Percentiles rank a stretch among this genome's conserved stretches.
phyloP scores from a whole-genome alignment of 75 land plant species.

The Cupressus sempervirens region DNA sequence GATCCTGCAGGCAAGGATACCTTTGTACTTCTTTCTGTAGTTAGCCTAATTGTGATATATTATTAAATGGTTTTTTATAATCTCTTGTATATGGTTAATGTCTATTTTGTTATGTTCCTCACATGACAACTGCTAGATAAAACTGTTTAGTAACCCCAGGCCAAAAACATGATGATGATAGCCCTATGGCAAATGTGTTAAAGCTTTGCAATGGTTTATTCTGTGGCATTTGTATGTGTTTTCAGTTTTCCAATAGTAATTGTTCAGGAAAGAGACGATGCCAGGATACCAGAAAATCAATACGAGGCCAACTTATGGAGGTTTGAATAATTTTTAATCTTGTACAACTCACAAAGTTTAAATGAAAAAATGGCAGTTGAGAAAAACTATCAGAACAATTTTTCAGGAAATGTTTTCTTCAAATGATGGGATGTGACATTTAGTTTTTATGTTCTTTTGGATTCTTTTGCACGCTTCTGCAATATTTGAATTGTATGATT shows the following conservation, averaged over 20 bases:
- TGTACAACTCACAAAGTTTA: background rate
- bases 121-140: background rate
- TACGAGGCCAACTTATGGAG: background rate
- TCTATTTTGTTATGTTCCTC: background rate
- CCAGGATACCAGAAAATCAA: background rate
- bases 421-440: background rate
- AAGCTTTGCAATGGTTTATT: background rate
- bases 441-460: background rate
- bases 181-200: background rate
- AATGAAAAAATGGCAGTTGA: background rate
- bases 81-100: background rate
- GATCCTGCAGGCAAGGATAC: background rate
- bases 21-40: background rate
- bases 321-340: background rate
- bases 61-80: background rate
- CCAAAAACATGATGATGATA: background rate
- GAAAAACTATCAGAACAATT: background rate
- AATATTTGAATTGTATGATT: background rate
- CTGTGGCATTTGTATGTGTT: background rate
- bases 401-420: background rate
- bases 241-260: background rate
- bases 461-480: background rate
- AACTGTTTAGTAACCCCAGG: background rate
- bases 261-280: background rate
- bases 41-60: background rate